These are phyloP conservation scores for Vitis hybrid DNA, from an alignment of 177 flowering plant species.

Conservation along the genomic window DNA sequence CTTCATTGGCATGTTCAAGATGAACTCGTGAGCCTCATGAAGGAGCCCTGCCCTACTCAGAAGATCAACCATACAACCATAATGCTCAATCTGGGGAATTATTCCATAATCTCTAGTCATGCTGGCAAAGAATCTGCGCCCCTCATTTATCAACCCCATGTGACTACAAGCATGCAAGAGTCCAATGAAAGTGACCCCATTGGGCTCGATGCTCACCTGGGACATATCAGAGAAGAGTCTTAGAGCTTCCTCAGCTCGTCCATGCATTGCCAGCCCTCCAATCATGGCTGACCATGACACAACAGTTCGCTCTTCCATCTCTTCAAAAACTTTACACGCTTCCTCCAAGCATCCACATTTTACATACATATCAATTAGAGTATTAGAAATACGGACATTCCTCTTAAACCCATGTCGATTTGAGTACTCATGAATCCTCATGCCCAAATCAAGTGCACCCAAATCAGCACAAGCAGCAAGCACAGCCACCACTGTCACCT, in stretches of 20 bases:
- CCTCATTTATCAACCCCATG: conserved; percentile 56
- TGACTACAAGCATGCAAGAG: conserved; percentile 73
- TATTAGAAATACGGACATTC: conserved; percentile 47
- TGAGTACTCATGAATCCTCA: conserved; percentile 52
- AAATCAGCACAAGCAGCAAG: conserved; percentile 78
- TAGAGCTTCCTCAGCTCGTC: conserved; percentile 51
- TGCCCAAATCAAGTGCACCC: conserved; percentile 62
- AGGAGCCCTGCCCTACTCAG: conserved; percentile 65
- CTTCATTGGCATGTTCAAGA: conserved; percentile 56
- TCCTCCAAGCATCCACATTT: conserved; percentile 69
- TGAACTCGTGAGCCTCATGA: conserved; percentile 58
- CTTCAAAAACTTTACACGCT: conserved; percentile 46
- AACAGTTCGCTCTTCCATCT: conserved; percentile 50
- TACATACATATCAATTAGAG: conserved; percentile 74
- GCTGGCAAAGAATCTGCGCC: conserved; percentile 47
- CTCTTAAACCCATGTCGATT: conserved; percentile 33
- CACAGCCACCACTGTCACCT: conserved; percentile 65
- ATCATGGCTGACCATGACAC: conserved; percentile 81
- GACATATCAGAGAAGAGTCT: conserved; percentile 47
- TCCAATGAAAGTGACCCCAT: conserved; percentile 66
- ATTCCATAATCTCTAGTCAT: conserved; percentile 61
- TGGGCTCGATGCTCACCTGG: conserved; percentile 46
- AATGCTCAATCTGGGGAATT: conserved; percentile 59
- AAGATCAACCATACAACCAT: conserved; percentile 82
- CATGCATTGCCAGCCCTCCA: conserved; percentile 66